These are phyloP conservation scores for Penicillium goetzii DNA, from an alignment of 495 filamentous ascomycete genomes.

Conservation along the genomic window DNA sequence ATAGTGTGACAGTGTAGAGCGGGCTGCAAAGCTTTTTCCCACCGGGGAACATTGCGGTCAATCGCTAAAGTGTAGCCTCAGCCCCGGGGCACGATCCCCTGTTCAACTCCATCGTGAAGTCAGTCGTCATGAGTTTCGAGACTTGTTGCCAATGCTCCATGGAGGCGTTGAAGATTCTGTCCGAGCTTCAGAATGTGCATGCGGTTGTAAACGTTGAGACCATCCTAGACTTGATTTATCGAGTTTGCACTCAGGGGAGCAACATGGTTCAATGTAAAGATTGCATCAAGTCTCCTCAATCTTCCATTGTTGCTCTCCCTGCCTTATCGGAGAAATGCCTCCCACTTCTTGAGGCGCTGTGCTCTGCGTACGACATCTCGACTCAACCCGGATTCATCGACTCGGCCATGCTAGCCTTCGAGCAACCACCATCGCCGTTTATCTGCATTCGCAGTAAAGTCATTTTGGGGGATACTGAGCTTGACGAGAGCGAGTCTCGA, in stretches of 20 bases:
- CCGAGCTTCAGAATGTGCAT: conserved; percentile 33
- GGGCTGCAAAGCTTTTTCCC: not conserved
- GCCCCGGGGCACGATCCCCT: too few relatives aligned
- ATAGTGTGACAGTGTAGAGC: not conserved
- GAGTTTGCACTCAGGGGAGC: conserved; percentile 33
- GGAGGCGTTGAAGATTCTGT: conserved; percentile 30
- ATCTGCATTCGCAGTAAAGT: conserved; percentile 41
- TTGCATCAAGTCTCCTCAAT: conserved; percentile 28
- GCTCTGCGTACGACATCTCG: conserved; percentile 35
- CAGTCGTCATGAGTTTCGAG: conserved; percentile 25
- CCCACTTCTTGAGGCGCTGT: conserved; percentile 37
- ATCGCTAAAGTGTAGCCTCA: not conserved
- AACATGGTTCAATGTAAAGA: conserved; percentile 32
- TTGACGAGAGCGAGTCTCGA: conserved; percentile 36
- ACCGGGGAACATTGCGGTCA: not conserved
- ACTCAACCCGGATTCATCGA: conserved; percentile 34
- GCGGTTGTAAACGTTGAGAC: conserved; percentile 36
- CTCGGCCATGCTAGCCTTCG: conserved; percentile 26
- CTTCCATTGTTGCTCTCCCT: conserved; percentile 30
- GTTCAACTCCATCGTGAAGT: not conserved
- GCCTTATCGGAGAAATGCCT: conserved; percentile 35
- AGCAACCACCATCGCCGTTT: conserved; percentile 30
- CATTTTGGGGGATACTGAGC: conserved; percentile 35
- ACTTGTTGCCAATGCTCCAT: conserved; percentile 32
- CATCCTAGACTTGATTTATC: conserved; percentile 32